Evolutionary conservation across 331 rosid species (phyloP).

Genomic region (Malus hybrid): DNA sequence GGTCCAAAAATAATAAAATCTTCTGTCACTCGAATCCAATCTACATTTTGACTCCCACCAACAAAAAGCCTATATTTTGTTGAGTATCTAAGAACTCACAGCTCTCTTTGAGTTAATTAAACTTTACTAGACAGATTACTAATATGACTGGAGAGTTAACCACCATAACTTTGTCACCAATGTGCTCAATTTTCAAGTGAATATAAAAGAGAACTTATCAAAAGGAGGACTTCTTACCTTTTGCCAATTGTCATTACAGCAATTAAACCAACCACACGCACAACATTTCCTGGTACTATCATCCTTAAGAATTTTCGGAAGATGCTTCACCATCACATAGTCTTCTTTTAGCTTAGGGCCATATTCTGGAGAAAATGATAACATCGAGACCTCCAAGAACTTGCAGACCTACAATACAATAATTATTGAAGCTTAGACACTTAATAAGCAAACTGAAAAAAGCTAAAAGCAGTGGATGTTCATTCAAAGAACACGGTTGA

Average conservation of each 20-base stretch:
- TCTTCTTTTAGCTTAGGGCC: slow-evolving; percentile 97
- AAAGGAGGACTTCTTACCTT: slow-evolving; percentile 48
- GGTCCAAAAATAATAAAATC: background rate
- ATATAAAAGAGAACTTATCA: background rate
- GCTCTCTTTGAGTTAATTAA: background rate
- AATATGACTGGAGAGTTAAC: background rate
- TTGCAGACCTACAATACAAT: slow-evolving; percentile 71
- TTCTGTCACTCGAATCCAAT: background rate
- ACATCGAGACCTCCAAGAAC: slow-evolving; percentile 92
- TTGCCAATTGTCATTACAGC: slow-evolving; percentile 98
- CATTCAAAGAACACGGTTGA: background rate
- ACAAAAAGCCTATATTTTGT: background rate
- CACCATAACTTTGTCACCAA: background rate
- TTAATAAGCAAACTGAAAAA: background rate
- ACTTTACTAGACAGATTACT: background rate
- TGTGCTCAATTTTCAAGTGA: background rate
- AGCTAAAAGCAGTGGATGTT: background rate
- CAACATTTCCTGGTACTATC: slow-evolving; percentile 74
- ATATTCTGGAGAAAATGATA: slow-evolving; percentile 91
- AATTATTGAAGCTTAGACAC: slow-evolving; percentile 9
- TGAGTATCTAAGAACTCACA: background rate
- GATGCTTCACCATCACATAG: slow-evolving; percentile 92
- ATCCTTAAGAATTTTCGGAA: slow-evolving; percentile 56
- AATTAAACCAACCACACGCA: slow-evolving; percentile 55
- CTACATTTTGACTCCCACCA: background rate